Conservation (phyloP, 73 alveolate species). For the Paramecium caudatum region DNA sequence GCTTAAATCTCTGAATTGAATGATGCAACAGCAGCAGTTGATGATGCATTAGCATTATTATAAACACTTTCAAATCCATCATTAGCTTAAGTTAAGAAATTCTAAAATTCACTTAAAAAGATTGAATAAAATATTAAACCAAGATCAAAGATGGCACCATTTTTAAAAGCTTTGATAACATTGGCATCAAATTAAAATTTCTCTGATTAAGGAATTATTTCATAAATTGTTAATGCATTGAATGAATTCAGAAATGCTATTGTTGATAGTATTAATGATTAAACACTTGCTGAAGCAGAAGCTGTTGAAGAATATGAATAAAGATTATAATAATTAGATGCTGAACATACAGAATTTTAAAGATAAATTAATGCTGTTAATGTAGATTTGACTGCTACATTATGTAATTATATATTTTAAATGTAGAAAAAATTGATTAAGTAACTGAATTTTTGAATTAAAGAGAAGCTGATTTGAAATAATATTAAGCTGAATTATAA, state of each 20-base stretch:
- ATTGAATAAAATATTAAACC: conserved; percentile 30
- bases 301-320: conserved; percentile 49
- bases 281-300: conserved; percentile 18
- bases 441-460: conserved; percentile 17
- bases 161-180: conserved; percentile 41
- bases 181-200: conserved; percentile 57
- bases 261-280: conserved; percentile 39
- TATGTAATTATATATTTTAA: background rate
- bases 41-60: conserved; percentile 35
- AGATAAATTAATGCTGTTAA: conserved; percentile 65
- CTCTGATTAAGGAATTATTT: conserved; percentile 43
- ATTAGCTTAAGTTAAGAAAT: conserved; percentile 49
- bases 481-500: conserved; percentile 12
- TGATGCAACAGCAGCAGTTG: conserved; percentile 66
- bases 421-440: conserved; percentile 3
- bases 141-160: conserved; percentile 66
- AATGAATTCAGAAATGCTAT: conserved; percentile 64
- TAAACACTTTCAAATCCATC: conserved; percentile 45
- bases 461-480: conserved; percentile 35
- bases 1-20: conserved; percentile 39
- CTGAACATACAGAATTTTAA: conserved; percentile 42
- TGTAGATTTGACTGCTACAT: conserved; percentile 53
- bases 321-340: conserved; percentile 37
- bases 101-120: conserved; percentile 49
- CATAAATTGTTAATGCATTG: conserved; percentile 40